phyloP scores from a whole-genome alignment of 2,329 filamentous ascomycete species.

The Fusarium poae region DNA sequence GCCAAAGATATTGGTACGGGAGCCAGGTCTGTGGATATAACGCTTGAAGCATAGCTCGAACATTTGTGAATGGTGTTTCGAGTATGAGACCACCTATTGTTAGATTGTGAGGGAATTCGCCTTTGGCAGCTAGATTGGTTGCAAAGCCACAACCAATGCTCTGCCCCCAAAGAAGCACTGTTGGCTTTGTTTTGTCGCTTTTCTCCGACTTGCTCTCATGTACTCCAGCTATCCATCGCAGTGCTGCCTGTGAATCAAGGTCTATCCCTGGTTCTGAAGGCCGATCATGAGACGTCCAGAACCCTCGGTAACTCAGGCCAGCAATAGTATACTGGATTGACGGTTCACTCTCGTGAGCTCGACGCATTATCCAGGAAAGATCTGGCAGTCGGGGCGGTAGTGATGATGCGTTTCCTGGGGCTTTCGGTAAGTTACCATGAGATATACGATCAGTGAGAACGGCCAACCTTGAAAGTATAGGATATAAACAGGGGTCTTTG shows the following conservation, averaged over 20 bases:
- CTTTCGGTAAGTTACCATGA: constrained; percentile 19
- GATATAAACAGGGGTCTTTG: constrained; percentile 62
- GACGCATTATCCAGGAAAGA: constrained; percentile 65
- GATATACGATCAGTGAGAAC: not conserved
- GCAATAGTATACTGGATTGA: constrained; percentile 62
- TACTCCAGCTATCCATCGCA: constrained; percentile 69
- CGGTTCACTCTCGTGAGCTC: constrained; percentile 57
- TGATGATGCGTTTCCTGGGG: constrained; percentile 69
- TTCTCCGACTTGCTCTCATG: constrained; percentile 49
- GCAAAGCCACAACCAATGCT: constrained; percentile 81
- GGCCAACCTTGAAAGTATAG: constrained; percentile 47
- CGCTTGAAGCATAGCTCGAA: constrained; percentile 76
- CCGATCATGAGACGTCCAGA: constrained; percentile 81
- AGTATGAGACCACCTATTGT: constrained; percentile 69
- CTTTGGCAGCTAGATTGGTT: constrained; percentile 66
- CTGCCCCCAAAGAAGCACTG: constrained; percentile 79
- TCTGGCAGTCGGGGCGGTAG: constrained; percentile 69
- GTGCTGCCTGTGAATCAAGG: constrained; percentile 73
- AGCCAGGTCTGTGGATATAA: constrained; percentile 85
- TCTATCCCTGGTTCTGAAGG: constrained; percentile 79
- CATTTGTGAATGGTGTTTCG: constrained; percentile 81
- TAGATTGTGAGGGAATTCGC: constrained; percentile 54
- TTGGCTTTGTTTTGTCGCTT: constrained; percentile 45
- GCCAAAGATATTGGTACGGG: constrained; percentile 80
- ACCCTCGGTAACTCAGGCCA: constrained; percentile 76